Evolutionary conservation across 306 rosid genomes (phyloP).

Genomic region (Potentilla sterilis): DNA sequence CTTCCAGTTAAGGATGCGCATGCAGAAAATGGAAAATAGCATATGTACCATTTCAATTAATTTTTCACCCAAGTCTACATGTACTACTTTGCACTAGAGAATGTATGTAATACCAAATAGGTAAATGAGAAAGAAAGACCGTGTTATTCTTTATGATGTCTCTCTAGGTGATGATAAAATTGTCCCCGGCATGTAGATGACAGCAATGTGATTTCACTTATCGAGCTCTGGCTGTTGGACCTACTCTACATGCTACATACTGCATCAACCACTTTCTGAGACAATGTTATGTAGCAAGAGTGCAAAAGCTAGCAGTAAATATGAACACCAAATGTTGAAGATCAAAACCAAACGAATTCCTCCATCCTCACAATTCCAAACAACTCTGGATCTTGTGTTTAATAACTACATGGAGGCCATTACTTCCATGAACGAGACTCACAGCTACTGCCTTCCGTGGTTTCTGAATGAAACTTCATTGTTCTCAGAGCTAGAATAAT

Average conservation of each 20-base stretch:
- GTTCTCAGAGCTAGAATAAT: background rate
- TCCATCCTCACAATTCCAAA: background rate
- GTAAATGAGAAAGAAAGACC: too few species aligned
- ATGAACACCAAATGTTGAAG: background rate
- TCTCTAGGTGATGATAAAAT: background rate
- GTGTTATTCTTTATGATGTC: too few species aligned
- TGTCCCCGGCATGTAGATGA: background rate
- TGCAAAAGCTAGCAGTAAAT: background rate
- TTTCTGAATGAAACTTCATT: background rate
- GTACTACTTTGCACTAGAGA: too few species aligned
- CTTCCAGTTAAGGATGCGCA: too few species aligned
- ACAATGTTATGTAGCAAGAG: background rate
- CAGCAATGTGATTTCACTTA: constrained; percentile 1
- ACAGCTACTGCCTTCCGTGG: background rate
- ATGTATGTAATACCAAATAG: too few species aligned
- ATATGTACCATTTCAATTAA: too few species aligned
- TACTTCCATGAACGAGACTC: background rate
- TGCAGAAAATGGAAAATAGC: too few species aligned
- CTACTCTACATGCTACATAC: background rate
- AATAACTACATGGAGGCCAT: background rate
- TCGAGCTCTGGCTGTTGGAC: background rate
- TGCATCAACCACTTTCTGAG: background rate
- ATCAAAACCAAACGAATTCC: background rate
- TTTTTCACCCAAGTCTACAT: too few species aligned
- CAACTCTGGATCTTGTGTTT: background rate